These are phyloP conservation scores for Dothistroma septosporum DNA, from an alignment of 2,329 filamentous ascomycete genomes.

Conservation along the genomic window DNA sequence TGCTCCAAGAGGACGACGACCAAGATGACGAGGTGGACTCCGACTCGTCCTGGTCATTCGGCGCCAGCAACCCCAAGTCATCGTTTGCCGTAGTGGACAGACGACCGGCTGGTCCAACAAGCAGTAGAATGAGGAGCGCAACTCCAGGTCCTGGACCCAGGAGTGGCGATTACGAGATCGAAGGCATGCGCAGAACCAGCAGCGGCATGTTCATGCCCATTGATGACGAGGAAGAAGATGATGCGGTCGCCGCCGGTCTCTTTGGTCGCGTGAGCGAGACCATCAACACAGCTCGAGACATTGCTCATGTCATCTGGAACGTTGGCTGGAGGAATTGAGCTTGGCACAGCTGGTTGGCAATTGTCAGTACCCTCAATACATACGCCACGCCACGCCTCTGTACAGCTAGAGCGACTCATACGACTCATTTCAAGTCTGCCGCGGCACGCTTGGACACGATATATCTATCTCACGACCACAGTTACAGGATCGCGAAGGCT, in stretches of 20 bases:
- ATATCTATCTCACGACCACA: neutral
- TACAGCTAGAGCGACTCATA: neutral
- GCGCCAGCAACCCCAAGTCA: constrained; percentile 33
- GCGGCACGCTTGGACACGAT: neutral
- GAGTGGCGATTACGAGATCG: constrained; percentile 46
- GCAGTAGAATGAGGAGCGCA: constrained; percentile 21
- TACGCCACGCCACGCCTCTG: neutral
- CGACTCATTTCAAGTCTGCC: neutral
- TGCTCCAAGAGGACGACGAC: constrained; percentile 32
- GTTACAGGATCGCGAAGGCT: neutral
- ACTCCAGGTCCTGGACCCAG: constrained; percentile 19
- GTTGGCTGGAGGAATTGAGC: constrained; percentile 57
- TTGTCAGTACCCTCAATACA: neutral
- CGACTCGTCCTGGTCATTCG: constrained; percentile 33
- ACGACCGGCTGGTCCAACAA: constrained; percentile 34
- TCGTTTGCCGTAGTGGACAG: constrained; percentile 20
- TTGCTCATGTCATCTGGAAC: constrained; percentile 64
- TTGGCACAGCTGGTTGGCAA: neutral
- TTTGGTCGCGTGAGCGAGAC: constrained; percentile 79
- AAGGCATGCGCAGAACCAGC: constrained; percentile 68
- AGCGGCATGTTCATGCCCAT: constrained; percentile 92
- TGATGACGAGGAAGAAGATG: constrained; percentile 64
- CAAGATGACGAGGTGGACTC: constrained; percentile 24
- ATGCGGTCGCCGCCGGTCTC: constrained; percentile 54
- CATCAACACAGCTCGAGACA: constrained; percentile 61